phyloP scores from a whole-genome alignment of 2,329 filamentous ascomycete species.

The Davidsoniella eucalypti region DNA sequence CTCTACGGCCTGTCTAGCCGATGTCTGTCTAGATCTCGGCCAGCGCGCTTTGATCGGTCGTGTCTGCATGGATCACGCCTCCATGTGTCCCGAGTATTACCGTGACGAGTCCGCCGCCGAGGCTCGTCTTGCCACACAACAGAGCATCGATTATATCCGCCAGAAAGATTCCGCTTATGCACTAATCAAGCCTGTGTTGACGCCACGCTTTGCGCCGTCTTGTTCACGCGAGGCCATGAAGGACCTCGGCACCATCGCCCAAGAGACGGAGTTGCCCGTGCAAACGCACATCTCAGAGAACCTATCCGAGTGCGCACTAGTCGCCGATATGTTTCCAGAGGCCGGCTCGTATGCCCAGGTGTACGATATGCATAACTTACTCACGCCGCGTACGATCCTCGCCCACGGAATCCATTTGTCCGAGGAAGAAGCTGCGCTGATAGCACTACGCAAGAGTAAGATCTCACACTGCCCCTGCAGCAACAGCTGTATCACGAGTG shows the following conservation, averaged over 20 bases:
- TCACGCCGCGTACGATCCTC: slow-evolving; percentile 60
- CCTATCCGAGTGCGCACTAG: slow-evolving; percentile 52
- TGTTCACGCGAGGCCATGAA: slow-evolving; percentile 45
- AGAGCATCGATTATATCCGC: slow-evolving; percentile 49
- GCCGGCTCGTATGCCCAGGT: slow-evolving; percentile 52
- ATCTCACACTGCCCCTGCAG: slow-evolving; percentile 77
- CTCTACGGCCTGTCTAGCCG: slow-evolving; percentile 79
- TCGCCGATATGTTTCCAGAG: slow-evolving; percentile 51
- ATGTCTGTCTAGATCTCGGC: slow-evolving; percentile 61
- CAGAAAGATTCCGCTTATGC: slow-evolving; percentile 45
- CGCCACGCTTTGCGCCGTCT: slow-evolving; percentile 49
- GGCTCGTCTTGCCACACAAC: slow-evolving; percentile 37
- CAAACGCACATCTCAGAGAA: slow-evolving; percentile 93
- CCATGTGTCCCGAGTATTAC: slow-evolving; percentile 59
- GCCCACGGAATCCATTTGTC: slow-evolving; percentile 72
- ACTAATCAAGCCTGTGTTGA: slow-evolving; percentile 66
- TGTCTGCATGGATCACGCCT: slow-evolving; percentile 75
- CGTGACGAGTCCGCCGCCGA: slow-evolving; percentile 50
- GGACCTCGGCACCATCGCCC: slow-evolving; percentile 47
- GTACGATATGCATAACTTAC: slow-evolving; percentile 57
- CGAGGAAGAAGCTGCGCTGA: slow-evolving; percentile 46
- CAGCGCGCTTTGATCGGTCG: slow-evolving; percentile 84
- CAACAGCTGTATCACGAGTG: slow-evolving; percentile 69
- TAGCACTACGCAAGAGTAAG: slow-evolving; percentile 45
- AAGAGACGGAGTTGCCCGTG: slow-evolving; percentile 45